Percentiles rank a stretch among this genome's conserved stretches.
phyloP scores from a whole-genome alignment of 768 basidiomycete genomes.

The Sarcomyxa edulis region DNA sequence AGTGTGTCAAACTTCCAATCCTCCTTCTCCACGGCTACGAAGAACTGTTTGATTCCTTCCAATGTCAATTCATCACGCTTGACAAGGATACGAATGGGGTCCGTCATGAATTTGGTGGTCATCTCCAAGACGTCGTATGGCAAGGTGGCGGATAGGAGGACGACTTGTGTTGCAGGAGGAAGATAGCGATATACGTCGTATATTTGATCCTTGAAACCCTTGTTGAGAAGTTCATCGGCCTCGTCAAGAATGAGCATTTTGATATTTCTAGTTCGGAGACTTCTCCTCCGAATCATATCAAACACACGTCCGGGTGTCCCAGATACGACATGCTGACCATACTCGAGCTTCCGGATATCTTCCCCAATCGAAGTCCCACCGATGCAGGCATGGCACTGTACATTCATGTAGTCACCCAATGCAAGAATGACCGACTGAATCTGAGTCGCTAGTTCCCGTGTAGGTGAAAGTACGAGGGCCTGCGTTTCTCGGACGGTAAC shows the following conservation, averaged over 20 bases:
- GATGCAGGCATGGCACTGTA: conserved; percentile 98
- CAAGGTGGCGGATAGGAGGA: conserved; percentile 91
- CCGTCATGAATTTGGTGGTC: conserved; percentile 99
- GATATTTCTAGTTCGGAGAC: conserved; percentile 92
- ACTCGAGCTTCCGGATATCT: conserved; percentile 95
- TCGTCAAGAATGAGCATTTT: conserved; percentile 96
- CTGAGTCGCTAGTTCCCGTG: conserved; percentile 98
- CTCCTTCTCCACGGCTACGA: conserved; percentile 98
- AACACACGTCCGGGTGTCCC: conserved; percentile 98
- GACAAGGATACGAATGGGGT: conserved; percentile 96
- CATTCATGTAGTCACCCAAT: conserved; percentile 98
- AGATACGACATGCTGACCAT: conserved; percentile 95
- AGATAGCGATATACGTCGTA: conserved; percentile 98
- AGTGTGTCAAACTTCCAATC: conserved; percentile 99
- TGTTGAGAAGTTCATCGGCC: conserved; percentile 94
- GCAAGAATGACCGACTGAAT: conserved; percentile 97
- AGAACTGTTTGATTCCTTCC: conserved; percentile 95
- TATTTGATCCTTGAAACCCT: conserved; percentile 99
- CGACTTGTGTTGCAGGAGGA: conserved; percentile 95
- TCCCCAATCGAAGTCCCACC: conserved; percentile 97
- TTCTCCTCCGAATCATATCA: conserved; percentile 96
- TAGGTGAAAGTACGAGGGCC: conserved; percentile 93
- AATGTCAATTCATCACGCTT: conserved; percentile 99
- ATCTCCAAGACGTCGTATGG: conserved; percentile 98
- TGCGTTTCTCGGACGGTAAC: conserved; percentile 92